These are phyloP conservation scores for Solanum chmielewskii DNA, from an alignment of 257 asterid species.

Conservation along the genomic window DNA sequence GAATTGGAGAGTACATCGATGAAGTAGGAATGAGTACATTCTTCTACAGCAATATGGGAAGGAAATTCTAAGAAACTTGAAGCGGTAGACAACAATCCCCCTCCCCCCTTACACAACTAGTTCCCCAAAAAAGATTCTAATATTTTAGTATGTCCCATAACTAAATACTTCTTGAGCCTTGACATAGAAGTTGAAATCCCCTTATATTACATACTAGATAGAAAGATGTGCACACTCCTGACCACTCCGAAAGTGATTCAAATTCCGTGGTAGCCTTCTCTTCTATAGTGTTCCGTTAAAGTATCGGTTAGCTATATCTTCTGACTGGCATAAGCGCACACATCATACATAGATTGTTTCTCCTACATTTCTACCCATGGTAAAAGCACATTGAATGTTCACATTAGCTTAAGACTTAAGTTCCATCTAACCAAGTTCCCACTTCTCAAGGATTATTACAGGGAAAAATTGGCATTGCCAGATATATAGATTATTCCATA, in stretches of 20 bases:
- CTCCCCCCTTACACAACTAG: not conserved
- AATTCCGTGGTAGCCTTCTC: not conserved
- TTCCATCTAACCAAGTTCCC: not conserved
- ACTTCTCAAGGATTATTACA: not conserved
- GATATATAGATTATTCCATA: not conserved
- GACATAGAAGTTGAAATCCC: not conserved
- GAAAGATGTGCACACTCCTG: not conserved
- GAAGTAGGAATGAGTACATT: not conserved
- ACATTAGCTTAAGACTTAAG: not conserved
- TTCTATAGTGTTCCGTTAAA: not conserved
- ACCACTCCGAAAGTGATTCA: not conserved
- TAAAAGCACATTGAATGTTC: not conserved
- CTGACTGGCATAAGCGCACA: not conserved
- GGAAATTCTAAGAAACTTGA: not conserved
- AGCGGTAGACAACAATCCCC: not conserved
- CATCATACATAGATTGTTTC: not conserved
- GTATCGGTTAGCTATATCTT: not conserved
- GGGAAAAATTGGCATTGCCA: not conserved
- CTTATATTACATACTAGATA: not conserved
- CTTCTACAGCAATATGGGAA: not conserved
- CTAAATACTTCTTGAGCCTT: not conserved
- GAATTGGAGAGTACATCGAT: not conserved
- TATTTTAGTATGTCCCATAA: not conserved
- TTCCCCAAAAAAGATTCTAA: not conserved
- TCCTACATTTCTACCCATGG: not conserved